These are phyloP conservation scores for Seminavis robusta DNA, from an alignment of 108 stramenopile species.

Conservation along the genomic window DNA sequence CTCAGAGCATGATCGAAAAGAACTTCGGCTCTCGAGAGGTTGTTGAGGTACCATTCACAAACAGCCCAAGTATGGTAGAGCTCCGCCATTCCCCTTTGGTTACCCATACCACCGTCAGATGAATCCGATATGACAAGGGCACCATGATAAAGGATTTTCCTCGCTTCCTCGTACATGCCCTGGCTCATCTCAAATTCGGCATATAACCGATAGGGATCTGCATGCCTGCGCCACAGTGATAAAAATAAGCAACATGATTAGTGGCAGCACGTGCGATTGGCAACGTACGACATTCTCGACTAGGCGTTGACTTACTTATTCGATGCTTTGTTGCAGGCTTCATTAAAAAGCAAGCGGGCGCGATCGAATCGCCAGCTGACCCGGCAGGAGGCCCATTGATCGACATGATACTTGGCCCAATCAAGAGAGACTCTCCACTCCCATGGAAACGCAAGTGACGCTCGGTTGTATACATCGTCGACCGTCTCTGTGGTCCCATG, in stretches of 20 bases:
- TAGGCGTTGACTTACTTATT: conserved; percentile 13
- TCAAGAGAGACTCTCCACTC: conserved; percentile 37
- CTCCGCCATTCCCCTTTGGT: conserved; percentile 35
- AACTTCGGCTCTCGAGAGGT: conserved; percentile 41
- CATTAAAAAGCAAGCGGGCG: conserved; percentile 39
- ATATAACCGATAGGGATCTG: conserved; percentile 52
- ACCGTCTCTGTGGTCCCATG: conserved; percentile 52
- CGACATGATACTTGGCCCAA: conserved; percentile 62
- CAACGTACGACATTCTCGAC: too few relatives aligned
- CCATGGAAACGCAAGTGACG: conserved; percentile 47
- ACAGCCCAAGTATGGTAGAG: conserved; percentile 69
- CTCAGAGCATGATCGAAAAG: conserved; percentile 74
- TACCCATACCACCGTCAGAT: conserved; percentile 3
- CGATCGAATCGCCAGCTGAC: conserved; percentile 25
- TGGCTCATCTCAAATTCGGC: conserved; percentile 69
- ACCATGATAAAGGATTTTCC: conserved; percentile 49
- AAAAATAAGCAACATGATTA: not conserved
- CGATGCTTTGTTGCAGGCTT: conserved; percentile 45
- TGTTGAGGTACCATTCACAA: conserved; percentile 68
- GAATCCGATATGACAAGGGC: conserved; percentile 34
- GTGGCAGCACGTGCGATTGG: not conserved
- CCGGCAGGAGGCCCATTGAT: too few relatives aligned
- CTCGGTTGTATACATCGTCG: conserved; percentile 57
- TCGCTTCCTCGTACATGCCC: conserved; percentile 45
- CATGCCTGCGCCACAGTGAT: too few relatives aligned